Evolutionary conservation across 2,329 filamentous ascomycete species (phyloP).

Genomic region (Leptographium lundbergii): DNA sequence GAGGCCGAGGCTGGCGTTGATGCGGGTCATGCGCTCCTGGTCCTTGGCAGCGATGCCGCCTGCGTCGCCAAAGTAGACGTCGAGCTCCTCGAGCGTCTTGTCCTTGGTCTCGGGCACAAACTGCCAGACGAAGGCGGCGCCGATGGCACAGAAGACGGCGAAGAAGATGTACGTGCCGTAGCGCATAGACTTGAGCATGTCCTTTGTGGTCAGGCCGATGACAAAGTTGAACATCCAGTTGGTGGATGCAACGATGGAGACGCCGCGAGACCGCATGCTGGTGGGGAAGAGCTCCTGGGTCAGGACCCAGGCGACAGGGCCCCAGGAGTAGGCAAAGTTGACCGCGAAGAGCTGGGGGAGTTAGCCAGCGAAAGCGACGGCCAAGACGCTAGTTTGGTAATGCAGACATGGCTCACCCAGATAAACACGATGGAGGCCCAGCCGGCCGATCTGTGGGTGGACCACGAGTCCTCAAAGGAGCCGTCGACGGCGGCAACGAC

Average conservation of each 20-base stretch:
- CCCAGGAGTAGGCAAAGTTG: slow-evolving; percentile 10
- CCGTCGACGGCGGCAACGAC: slow-evolving; percentile 66
- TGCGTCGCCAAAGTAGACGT: background rate
- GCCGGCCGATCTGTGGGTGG: slow-evolving; percentile 1
- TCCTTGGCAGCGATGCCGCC: background rate
- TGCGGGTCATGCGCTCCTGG: background rate
- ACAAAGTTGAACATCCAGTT: slow-evolving; percentile 36
- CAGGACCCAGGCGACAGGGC: slow-evolving; percentile 14
- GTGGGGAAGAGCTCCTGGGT: slow-evolving; percentile 21
- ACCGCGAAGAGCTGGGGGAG: slow-evolving; percentile 3
- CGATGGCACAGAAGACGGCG: slow-evolving; percentile 31
- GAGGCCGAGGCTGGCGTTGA: background rate
- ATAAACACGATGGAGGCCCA: slow-evolving; percentile 6
- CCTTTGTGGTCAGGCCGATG: slow-evolving; percentile 29
- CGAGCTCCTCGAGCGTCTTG: slow-evolving; percentile 29
- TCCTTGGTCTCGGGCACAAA: slow-evolving; percentile 48
- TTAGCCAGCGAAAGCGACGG: background rate
- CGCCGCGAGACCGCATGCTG: slow-evolving; percentile 4
- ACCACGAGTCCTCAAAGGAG: slow-evolving; percentile 19
- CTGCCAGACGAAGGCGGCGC: slow-evolving; percentile 36
- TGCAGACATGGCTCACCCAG: background rate
- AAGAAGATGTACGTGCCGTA: slow-evolving; percentile 45
- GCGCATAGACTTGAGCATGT: slow-evolving; percentile 22
- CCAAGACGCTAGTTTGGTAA: background rate
- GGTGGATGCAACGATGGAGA: slow-evolving; percentile 23